These are phyloP conservation scores for Podosphaera fusca DNA, from an alignment of 2,329 filamentous ascomycete species.

Conservation along the genomic window DNA sequence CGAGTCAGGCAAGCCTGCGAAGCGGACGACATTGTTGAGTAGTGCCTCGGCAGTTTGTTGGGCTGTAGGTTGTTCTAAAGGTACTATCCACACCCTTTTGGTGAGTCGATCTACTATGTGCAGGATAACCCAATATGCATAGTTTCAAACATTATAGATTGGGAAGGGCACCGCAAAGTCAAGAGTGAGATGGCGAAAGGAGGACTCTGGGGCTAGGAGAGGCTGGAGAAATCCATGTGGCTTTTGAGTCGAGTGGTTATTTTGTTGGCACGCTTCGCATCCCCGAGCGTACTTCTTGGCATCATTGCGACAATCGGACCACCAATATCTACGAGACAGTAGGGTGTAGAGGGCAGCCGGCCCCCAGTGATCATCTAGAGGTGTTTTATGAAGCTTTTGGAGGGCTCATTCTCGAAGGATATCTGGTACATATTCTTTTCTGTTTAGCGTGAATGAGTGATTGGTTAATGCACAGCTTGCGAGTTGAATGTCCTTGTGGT, in stretches of 20 bases:
- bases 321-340: background rate
- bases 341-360: background rate
- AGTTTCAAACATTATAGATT: background rate
- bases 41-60: constrained; percentile 1
- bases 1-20: background rate
- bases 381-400: background rate
- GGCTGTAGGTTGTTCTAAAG: background rate
- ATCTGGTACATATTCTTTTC: background rate
- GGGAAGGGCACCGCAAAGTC: background rate
- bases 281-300: too few species aligned
- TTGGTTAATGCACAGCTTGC: background rate
- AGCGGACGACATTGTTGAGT: constrained; percentile 10
- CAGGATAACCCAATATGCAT: background rate
- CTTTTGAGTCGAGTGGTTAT: background rate
- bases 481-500: background rate
- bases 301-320: background rate
- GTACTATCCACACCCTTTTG: background rate
- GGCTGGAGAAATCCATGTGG: background rate
- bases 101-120: background rate
- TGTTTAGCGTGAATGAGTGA: background rate
- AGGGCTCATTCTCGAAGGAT: background rate
- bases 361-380: background rate
- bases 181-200: background rate
- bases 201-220: background rate
- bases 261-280: background rate